Conservation (phyloP, 1,139 yeast species). For the Geotrichum histeridarum region DNA sequence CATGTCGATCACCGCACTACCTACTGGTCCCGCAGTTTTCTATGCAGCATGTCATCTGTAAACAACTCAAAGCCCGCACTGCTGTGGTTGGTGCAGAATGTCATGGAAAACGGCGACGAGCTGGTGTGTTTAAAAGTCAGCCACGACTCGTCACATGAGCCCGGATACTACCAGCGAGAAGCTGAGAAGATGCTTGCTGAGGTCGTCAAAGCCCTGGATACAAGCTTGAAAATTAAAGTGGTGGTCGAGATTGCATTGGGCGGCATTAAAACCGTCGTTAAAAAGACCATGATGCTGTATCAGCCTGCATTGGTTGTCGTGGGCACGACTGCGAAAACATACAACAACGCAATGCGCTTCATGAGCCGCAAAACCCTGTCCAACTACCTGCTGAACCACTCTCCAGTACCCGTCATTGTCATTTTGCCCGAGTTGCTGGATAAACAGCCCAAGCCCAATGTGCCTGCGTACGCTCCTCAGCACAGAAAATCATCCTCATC, state of each 20-base stretch:
- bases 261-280: conserved; percentile 27
- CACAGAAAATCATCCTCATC: too few species aligned
- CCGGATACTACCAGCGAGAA: conserved; percentile 22
- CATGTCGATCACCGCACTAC: conserved; percentile 24
- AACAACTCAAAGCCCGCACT: conserved; percentile 24
- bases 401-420: conserved; percentile 32
- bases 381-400: conserved; percentile 28
- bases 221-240: conserved; percentile 25
- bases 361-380: conserved; percentile 22
- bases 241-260: conserved; percentile 31
- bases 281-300: conserved; percentile 28
- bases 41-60: conserved; percentile 18
- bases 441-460: conserved; percentile 10
- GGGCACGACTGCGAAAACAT: conserved; percentile 26
- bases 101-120: conserved; percentile 32
- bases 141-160: conserved; percentile 11
- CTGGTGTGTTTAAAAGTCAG: conserved; percentile 28
- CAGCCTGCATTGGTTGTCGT: conserved; percentile 32
- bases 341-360: conserved; percentile 25
- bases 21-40: conserved; percentile 27
- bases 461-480: background rate
- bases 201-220: conserved; percentile 22
- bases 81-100: conserved; percentile 26
- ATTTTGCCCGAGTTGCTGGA: background rate
- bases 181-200: conserved; percentile 25